Evolutionary conservation across 148 eudicot species (phyloP), one percentile per base, ranked within the genome.

Genomic region (Rhododendron ferrugineum): DNA sequence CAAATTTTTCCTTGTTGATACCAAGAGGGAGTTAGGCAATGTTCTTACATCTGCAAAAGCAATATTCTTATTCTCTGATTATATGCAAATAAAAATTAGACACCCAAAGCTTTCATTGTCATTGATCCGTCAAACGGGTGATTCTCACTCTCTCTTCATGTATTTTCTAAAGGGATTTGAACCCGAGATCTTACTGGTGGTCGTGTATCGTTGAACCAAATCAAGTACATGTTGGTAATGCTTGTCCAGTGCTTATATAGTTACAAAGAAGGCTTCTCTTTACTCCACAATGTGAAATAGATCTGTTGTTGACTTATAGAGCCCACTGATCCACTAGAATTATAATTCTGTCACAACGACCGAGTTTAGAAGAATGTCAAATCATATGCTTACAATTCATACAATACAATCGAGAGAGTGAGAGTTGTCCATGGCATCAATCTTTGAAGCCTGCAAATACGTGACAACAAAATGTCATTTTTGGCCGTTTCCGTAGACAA

Each of bases 381-480:
- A 26, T 8, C 40, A 44, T n/a, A 66, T 82, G 54, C 49, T 16
- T 64, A 81, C 14, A 22, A 60, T 37, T 46, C 30, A 49, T 14
- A 46, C 79, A 74, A 20, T 37, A 20, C 7, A 34, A 64, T 30
- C 6, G 10, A 40, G 77, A 30, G 68, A 56, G 11, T 52, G 36
- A 83, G 79, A 74, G 14, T 54, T 49, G 14, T 54, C 78, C 74
- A 30, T 68, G 18, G 37, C 44, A 49, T 84, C 79, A 84, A 75
- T 84, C 85, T 75, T 84, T 75, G n/a, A 52, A 22, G 47, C 85
- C 85, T 84, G 80, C 85, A 84, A 84, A 22, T 23, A 18, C 70
- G 34, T 83, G 23, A 50, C 14, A 68, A 37, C 75, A 70, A 84
- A 50, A 49, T 84, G 70, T n/a, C 46, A 70, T n/a, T 6, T 44